Conservation (phyloP, 2,329 filamentous ascomycete genomes). For the Fusarium tanahbumbuense region DNA sequence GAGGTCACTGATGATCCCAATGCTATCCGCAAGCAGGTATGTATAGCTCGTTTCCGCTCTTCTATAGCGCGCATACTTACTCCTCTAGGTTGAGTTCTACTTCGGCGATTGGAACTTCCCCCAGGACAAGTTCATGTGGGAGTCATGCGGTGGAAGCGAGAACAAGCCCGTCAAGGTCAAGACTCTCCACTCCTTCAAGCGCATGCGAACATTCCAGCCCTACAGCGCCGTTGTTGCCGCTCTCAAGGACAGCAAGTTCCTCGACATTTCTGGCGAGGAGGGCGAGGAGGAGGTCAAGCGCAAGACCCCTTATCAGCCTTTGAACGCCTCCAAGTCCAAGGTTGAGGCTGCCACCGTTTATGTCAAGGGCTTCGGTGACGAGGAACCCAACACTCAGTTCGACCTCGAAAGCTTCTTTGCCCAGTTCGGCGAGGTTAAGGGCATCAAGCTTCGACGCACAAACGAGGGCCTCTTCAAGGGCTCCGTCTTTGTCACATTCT, state of each 20-base stretch:
- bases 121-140: slow-evolving; percentile 87
- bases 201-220: slow-evolving; percentile 95
- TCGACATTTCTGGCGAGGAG: slow-evolving; percentile 80
- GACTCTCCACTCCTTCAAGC: slow-evolving; percentile 87
- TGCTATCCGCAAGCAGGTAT: slow-evolving; percentile 85
- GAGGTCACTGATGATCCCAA: slow-evolving; percentile 80
- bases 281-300: slow-evolving; percentile 79
- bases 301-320: slow-evolving; percentile 75
- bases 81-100: slow-evolving; percentile 87
- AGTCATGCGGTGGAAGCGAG: slow-evolving; percentile 78
- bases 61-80: slow-evolving; percentile 5
- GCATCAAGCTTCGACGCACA: slow-evolving; percentile 86
- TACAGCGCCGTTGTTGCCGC: slow-evolving; percentile 86
- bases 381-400: slow-evolving; percentile 86
- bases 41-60: neutral
- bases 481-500: slow-evolving; percentile 95
- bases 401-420: slow-evolving; percentile 94
- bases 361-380: slow-evolving; percentile 91
- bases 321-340: slow-evolving; percentile 70
- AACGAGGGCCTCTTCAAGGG: slow-evolving; percentile 87
- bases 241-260: slow-evolving; percentile 78
- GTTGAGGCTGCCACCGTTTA: slow-evolving; percentile 83
- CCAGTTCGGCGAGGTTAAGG: slow-evolving; percentile 80
- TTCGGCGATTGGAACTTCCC: slow-evolving; percentile 92
- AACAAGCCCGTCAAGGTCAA: slow-evolving; percentile 86